Base-by-base conservation (phyloP, 768 basidiomycete species). In the Hypholoma fasciculare region DNA sequence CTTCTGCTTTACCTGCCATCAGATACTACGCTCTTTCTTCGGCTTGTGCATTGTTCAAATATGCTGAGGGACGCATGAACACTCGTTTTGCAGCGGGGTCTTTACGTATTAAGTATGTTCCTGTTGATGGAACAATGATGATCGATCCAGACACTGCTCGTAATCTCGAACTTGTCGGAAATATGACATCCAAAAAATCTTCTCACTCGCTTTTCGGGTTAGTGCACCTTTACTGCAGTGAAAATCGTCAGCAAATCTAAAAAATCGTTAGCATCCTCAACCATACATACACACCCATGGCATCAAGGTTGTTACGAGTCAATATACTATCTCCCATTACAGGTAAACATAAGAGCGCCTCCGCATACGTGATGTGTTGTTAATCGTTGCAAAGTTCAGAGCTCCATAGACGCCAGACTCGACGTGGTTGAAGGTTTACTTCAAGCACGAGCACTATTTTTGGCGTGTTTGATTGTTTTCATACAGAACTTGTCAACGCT, bases 21-120 rank as follows among this genome's bases (percentile, higher is more conserved):
- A 97, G 94, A 74, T 94, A 94, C 67, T 95, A 94, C 65, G 89
- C 92, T 0, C 82, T 98, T 7, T 92, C 91, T 3, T 93, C 96
- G 2, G 78, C 84, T 1, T 88, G 87, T 50, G 96, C 95, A 0
- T 75, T 98, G 14, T 94, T 98, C 80, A 94, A 93, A 69, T 85
- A 92, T 64, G 81, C 88, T 19, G 92, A 96, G 67, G 72, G 73
- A 2, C 82, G 83, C 50, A 72, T 90, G 52, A 89, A 91, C 61
- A 84, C 82, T 0, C 82, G 85, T 13, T 98, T 91, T 68, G 80
- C 90, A 1, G 71, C 81, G 0, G 77, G 74, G 3, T 92, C 92
- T 8, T 76, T 94, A 20, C 81, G 86, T 36, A 92, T 94, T 54
- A 80, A 84, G 19, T 95, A 90, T 65, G 76, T 84, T 1, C 84